Conservation (phyloP, 148 eudicot genomes). For the Bassia scoparia region DNA sequence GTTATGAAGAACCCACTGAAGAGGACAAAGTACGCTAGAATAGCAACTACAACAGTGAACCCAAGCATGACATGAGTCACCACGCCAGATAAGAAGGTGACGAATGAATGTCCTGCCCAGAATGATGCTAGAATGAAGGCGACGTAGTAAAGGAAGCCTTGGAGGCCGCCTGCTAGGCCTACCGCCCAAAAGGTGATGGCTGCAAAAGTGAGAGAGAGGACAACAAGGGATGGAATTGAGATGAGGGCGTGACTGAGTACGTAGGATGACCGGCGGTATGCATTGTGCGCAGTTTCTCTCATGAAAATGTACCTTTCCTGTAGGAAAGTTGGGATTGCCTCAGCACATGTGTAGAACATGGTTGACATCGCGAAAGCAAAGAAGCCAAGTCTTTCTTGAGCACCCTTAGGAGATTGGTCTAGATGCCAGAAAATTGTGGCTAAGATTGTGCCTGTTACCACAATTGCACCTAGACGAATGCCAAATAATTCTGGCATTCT, state of each 20-base stretch:
- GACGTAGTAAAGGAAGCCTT: conserved; percentile 65
- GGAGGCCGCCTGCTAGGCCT: conserved; percentile 54
- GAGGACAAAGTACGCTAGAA: conserved; percentile 66
- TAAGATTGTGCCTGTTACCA: conserved; percentile 63
- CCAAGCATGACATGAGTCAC: conserved; percentile 69
- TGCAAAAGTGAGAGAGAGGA: conserved; percentile 66
- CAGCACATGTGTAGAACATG: conserved; percentile 85
- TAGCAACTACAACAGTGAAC: conserved; percentile 72
- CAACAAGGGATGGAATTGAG: conserved; percentile 58
- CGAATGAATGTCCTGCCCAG: conserved; percentile 92
- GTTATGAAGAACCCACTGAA: conserved; percentile 84
- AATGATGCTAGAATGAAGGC: conserved; percentile 57
- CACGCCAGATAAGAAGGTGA: conserved; percentile 79
- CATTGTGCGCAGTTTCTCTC: conserved; percentile 81
- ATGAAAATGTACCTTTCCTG: conserved; percentile 74
- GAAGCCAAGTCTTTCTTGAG: conserved; percentile 64
- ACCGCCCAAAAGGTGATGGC: conserved; percentile 65
- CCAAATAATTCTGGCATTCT: conserved; percentile 69
- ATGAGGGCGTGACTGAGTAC: conserved; percentile 69
- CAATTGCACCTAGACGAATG: conserved; percentile 56
- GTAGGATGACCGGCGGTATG: conserved; percentile 75
- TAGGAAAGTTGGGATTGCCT: conserved; percentile 75
- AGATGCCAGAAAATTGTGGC: conserved; percentile 71
- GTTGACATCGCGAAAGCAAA: conserved; percentile 95
- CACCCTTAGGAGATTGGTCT: conserved; percentile 66